Percentiles rank a stretch among this genome's conserved stretches.
These are phyloP conservation scores for Colletotrichum sp. DNA, from an alignment of 2,329 filamentous ascomycete genomes.

Conservation along the genomic window DNA sequence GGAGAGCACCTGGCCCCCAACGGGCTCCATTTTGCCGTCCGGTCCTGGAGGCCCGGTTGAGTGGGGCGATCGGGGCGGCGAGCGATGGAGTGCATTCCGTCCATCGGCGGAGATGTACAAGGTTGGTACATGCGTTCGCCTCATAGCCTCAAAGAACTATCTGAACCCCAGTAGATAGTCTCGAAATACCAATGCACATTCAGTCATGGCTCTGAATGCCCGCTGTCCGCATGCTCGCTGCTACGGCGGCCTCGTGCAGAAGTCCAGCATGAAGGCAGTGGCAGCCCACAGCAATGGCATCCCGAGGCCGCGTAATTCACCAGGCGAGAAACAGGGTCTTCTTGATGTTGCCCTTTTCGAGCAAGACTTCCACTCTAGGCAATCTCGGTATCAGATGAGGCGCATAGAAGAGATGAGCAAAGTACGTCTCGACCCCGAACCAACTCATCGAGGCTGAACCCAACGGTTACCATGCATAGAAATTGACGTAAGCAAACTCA, in stretches of 20 bases:
- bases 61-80: background rate
- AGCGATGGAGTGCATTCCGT: background rate
- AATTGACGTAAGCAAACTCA: background rate
- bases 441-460: background rate
- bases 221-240: background rate
- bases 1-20: no score
- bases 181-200: rapidly evolving
- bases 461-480: background rate
- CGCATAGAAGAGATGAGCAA: background rate
- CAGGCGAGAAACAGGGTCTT: background rate
- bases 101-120: background rate
- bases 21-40: background rate
- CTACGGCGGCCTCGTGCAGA: background rate
- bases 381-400: background rate
- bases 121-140: background rate
- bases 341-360: background rate
- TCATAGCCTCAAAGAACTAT: background rate
- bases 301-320: background rate
- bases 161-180: no score
- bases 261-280: background rate
- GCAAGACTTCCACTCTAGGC: background rate
- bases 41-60: background rate
- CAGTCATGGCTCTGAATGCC: background rate
- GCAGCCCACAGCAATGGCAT: background rate
- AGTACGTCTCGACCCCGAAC: background rate